phyloP scores from a whole-genome alignment of 805 yeast genomes.

The Lipomyces japonicus region DNA sequence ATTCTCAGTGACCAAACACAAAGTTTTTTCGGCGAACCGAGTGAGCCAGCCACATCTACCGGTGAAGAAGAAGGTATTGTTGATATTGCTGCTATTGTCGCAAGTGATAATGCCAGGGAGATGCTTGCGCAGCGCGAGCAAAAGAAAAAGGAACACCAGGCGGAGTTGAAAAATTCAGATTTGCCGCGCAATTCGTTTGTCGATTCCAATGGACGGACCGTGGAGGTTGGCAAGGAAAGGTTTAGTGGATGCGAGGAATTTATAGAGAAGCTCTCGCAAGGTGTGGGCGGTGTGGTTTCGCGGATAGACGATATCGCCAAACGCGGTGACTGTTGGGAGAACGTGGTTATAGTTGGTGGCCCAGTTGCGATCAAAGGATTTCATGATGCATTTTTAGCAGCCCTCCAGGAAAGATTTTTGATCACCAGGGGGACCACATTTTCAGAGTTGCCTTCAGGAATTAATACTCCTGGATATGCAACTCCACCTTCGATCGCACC shows the following conservation, averaged over 20 bases:
- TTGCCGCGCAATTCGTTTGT: slow-evolving; percentile 66
- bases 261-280: slow-evolving; percentile 51
- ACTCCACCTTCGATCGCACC: slow-evolving; percentile 36
- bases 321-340: slow-evolving; percentile 81
- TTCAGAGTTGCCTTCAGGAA: slow-evolving; percentile 40
- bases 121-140: slow-evolving; percentile 49
- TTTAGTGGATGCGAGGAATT: slow-evolving; percentile 72
- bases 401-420: slow-evolving; percentile 55
- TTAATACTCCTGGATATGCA: slow-evolving; percentile 36
- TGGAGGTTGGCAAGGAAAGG: slow-evolving; percentile 84
- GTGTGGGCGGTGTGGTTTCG: slow-evolving; percentile 51
- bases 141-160: slow-evolving; percentile 36
- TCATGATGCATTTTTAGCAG: slow-evolving; percentile 60
- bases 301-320: slow-evolving; percentile 62
- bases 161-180: slow-evolving; percentile 54
- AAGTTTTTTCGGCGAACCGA: slow-evolving; percentile 42
- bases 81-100: slow-evolving; percentile 85
- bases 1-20: slow-evolving; percentile 48
- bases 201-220: slow-evolving; percentile 53
- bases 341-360: slow-evolving; percentile 74
- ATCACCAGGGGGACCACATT: slow-evolving; percentile 40
- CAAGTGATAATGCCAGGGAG: slow-evolving; percentile 71
- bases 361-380: slow-evolving; percentile 73
- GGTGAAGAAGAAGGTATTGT: slow-evolving; percentile 64
- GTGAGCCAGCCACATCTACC: slow-evolving; percentile 42